A percentile compares a stretch with the other conserved stretches of the same genome.
Conservation (phyloP, 73 alveolate species). For the Paramecium octaurelia region DNA sequence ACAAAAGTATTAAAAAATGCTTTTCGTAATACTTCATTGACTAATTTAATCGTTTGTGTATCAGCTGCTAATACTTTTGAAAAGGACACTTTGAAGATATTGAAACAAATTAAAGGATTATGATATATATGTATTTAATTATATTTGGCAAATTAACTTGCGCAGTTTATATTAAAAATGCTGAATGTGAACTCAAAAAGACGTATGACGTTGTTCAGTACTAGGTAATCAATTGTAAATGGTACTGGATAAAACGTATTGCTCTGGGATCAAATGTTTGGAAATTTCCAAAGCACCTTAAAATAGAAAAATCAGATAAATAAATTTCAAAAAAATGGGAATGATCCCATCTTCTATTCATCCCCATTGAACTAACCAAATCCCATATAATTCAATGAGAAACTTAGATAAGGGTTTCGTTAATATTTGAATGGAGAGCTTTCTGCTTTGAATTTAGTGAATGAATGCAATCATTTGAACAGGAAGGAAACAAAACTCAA, state of each 20-base stretch:
- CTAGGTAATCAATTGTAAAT: background rate
- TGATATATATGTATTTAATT: background rate
- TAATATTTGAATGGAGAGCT: background rate
- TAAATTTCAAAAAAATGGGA: background rate
- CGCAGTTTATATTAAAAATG: background rate
- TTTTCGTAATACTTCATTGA: background rate
- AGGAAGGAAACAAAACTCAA: background rate
- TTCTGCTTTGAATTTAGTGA: background rate
- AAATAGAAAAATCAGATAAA: background rate
- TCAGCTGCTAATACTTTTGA: background rate
- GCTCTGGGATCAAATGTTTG: constrained; percentile 13
- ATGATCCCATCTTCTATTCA: background rate
- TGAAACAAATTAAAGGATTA: background rate
- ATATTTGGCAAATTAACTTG: background rate
- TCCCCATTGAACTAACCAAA: background rate
- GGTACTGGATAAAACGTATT: background rate
- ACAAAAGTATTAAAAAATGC: background rate
- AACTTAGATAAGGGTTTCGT: background rate
- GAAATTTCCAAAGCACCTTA: background rate
- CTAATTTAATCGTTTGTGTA: background rate
- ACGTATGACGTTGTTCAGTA: background rate
- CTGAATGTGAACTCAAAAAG: background rate
- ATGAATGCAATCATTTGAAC: background rate
- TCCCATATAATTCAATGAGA: background rate
- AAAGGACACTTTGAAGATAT: background rate